A percentile compares a stretch with the other conserved stretches of the same genome.
phyloP scores from a whole-genome alignment of 169 alveolate species.

The Cyclospora cayetanensis region DNA sequence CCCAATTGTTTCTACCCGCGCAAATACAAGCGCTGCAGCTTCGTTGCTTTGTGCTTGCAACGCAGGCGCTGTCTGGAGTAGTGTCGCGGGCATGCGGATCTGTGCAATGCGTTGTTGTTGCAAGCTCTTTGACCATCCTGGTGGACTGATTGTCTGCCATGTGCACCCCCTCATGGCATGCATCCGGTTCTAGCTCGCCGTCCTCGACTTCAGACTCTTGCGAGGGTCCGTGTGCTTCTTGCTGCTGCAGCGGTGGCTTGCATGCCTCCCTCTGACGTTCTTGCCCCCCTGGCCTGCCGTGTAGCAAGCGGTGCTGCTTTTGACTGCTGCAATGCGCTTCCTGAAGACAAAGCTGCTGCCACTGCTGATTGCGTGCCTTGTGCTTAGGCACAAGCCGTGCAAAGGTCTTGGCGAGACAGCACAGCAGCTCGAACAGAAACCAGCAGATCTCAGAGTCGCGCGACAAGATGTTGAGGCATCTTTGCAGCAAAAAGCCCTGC shows the following conservation, averaged over 20 bases:
- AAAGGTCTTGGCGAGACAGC: constrained; percentile 42
- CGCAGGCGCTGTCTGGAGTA: background rate
- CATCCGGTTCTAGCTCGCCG: constrained; percentile 28
- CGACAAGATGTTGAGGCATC: constrained; percentile 9
- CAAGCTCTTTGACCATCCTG: background rate
- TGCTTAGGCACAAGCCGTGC: constrained; percentile 6
- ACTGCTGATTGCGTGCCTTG: constrained; percentile 6
- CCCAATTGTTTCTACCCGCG: constrained; percentile 4
- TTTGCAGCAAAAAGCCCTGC: constrained; percentile 42
- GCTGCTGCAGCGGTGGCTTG: background rate
- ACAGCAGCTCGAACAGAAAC: constrained; percentile 44
- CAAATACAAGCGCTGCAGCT: background rate
- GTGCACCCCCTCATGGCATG: background rate
- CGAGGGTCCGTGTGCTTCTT: background rate
- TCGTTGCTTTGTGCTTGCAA: background rate
- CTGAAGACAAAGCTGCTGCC: background rate
- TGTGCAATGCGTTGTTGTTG: background rate
- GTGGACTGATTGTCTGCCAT: background rate
- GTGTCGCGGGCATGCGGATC: background rate
- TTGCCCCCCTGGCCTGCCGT: background rate
- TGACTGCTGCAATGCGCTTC: background rate
- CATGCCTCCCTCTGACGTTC: background rate
- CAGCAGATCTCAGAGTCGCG: constrained; percentile 28
- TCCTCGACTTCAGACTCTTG: constrained; percentile 5
- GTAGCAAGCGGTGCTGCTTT: background rate